Percentiles rank a stretch among this genome's conserved stretches.
Conservation (phyloP, 768 basidiomycete species). For the Tulasnella sp. region DNA sequence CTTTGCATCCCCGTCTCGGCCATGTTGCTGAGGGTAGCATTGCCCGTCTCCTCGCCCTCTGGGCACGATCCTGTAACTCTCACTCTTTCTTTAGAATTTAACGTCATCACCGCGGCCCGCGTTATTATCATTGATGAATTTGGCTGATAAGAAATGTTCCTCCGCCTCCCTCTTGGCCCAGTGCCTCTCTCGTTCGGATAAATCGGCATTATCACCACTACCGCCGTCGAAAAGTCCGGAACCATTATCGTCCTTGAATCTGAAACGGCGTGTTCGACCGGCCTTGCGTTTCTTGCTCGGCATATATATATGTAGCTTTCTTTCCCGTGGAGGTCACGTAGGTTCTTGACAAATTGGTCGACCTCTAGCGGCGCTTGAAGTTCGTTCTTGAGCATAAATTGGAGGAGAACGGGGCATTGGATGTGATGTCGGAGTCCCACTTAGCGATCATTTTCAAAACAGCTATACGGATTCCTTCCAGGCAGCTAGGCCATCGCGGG, state of each 20-base stretch:
- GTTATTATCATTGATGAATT: conserved; percentile 88
- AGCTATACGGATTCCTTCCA: too few relatives aligned
- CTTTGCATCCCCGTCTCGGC: conserved; percentile 42
- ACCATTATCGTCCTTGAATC: neutral
- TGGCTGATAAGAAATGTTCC: conserved; percentile 72
- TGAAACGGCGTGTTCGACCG: conserved; percentile 39
- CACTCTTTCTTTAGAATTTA: conserved; percentile 71
- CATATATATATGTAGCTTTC: conserved; percentile 59
- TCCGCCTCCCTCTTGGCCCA: conserved; percentile 48
- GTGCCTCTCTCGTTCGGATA: conserved; percentile 24
- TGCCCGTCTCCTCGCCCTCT: conserved; percentile 33
- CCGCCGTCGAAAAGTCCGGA: conserved; percentile 34
- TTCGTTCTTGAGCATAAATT: conserved; percentile 54
- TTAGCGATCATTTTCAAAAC: too few relatives aligned
- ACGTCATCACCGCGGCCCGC: conserved; percentile 72
- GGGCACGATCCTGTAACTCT: conserved; percentile 37
- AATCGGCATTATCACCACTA: conserved; percentile 22
- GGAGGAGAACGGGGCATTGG: too few relatives aligned
- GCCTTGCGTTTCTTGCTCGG: conserved; percentile 50
- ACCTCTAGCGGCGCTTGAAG: conserved; percentile 59
- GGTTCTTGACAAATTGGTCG: conserved; percentile 63
- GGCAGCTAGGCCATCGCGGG: too few relatives aligned
- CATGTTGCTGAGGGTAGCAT: conserved; percentile 35
- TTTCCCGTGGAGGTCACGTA: conserved; percentile 71
- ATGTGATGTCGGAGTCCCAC: too few relatives aligned